phyloP scores from a whole-genome alignment of 1,284 basidiomycete species.

The Puccinia coronata region DNA sequence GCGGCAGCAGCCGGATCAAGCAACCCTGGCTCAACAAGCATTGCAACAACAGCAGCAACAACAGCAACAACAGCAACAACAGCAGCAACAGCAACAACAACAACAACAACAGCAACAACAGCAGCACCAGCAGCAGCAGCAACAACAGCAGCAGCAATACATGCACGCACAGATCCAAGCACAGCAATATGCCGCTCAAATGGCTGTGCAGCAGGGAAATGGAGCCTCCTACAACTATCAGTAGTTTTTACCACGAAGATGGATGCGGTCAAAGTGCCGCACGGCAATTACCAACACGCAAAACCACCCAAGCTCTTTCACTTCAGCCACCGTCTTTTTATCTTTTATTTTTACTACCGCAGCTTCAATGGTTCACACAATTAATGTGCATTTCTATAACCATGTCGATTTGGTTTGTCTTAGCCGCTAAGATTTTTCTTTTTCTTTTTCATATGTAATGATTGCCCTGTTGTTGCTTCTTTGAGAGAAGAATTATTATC shows the following conservation, averaged over 20 bases:
- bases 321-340: not conserved
- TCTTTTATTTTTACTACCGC: not conserved
- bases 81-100: slow-evolving; percentile 41
- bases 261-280: not conserved
- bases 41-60: slow-evolving; percentile 46
- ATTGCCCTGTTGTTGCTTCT: not conserved
- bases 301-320: not conserved
- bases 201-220: slow-evolving; percentile 47
- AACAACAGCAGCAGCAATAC: slow-evolving; percentile 45
- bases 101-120: slow-evolving; percentile 45
- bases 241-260: not conserved
- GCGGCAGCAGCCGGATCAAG: slow-evolving; percentile 33
- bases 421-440: not conserved
- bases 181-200: slow-evolving; percentile 50
- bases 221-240: slow-evolving; percentile 45
- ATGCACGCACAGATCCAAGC: slow-evolving; percentile 48
- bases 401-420: no score
- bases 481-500: not conserved
- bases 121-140: slow-evolving; percentile 43
- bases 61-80: slow-evolving; percentile 40
- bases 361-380: not conserved
- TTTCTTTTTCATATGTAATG: not conserved
- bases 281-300: not conserved
- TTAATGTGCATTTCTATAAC: not conserved
- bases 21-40: slow-evolving; percentile 23